Evolutionary conservation across 2,329 filamentous ascomycete genomes (phyloP).

Genomic region (Clonostachys solani): DNA sequence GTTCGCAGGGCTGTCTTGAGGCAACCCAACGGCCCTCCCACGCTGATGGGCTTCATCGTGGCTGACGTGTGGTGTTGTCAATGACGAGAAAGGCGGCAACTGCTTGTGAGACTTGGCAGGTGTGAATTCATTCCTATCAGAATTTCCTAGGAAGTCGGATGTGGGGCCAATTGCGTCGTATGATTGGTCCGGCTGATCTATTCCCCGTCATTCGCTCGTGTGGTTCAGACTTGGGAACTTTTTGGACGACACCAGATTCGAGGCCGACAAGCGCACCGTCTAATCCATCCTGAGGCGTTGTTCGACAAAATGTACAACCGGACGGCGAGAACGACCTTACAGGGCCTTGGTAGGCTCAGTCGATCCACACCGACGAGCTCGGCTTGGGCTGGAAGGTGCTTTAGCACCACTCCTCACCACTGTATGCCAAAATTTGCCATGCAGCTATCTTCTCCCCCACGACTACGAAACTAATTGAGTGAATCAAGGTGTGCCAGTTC

Average conservation of each 20-base stretch:
- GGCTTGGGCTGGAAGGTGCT: constrained; percentile 10
- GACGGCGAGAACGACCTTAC: constrained; percentile 10
- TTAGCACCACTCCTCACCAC: constrained; percentile 20
- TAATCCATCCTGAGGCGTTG: too few relatives aligned
- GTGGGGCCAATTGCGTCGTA: background rate
- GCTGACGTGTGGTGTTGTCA: background rate
- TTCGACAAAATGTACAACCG: constrained; percentile 1
- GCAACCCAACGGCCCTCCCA: constrained; percentile 65
- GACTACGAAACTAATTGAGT: constrained; percentile 5
- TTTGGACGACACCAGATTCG: too few relatives aligned
- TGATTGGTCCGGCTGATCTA: constrained; percentile 2
- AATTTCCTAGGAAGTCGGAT: background rate
- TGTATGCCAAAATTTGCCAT: constrained; percentile 13
- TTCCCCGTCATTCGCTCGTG: background rate
- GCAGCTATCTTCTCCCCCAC: background rate
- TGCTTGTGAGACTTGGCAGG: too few relatives aligned
- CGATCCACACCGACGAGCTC: background rate
- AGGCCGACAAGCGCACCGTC: too few relatives aligned
- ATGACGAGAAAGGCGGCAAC: too few relatives aligned
- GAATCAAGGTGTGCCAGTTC: constrained; percentile 21
- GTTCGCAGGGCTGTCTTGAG: constrained; percentile 62
- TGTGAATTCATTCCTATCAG: background rate
- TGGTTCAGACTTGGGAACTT: too few relatives aligned
- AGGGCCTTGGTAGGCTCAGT: constrained; percentile 11
- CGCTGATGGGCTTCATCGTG: constrained; percentile 56